These are phyloP conservation scores for Leavenworthia alabamica DNA, from an alignment of 345 rosid genomes.

Conservation along the genomic window DNA sequence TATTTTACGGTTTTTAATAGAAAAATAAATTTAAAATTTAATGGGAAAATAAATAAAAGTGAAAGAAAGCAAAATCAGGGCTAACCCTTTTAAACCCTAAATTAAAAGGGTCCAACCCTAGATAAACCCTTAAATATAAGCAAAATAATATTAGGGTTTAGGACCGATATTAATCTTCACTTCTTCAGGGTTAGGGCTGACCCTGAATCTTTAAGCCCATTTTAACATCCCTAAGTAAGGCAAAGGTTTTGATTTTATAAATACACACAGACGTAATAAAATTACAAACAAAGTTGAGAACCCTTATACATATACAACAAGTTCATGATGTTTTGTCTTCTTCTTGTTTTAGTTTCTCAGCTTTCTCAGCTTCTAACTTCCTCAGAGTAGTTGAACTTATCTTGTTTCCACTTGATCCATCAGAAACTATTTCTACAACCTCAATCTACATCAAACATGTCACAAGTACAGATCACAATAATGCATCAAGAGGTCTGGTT, in stretches of 20 bases:
- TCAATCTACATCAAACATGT: conserved; percentile 46
- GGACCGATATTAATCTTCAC: too few species aligned
- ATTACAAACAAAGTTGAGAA: neutral
- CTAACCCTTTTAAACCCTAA: too few species aligned
- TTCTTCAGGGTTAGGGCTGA: too few species aligned
- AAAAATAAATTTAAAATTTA: too few species aligned
- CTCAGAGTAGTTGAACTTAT: conserved; percentile 66
- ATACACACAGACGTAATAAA: neutral
- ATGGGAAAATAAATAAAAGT: too few species aligned
- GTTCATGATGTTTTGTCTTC: neutral
- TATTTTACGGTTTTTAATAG: too few species aligned
- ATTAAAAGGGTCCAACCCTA: too few species aligned
- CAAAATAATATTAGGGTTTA: too few species aligned
- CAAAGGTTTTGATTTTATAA: neutral
- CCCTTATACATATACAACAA: neutral
- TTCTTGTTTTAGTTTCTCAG: conserved; percentile 11
- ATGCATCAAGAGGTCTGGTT: neutral
- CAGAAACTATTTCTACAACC: conserved; percentile 77
- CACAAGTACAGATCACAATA: neutral
- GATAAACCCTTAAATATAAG: too few species aligned
- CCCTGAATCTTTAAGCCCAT: too few species aligned
- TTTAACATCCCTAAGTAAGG: too few species aligned
- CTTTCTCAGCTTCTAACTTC: conserved; percentile 54
- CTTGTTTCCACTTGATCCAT: conserved; percentile 56
- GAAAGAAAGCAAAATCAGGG: too few species aligned